Evolutionary conservation across 331 rosid species (phyloP).

Genomic region (Saraca asoca): DNA sequence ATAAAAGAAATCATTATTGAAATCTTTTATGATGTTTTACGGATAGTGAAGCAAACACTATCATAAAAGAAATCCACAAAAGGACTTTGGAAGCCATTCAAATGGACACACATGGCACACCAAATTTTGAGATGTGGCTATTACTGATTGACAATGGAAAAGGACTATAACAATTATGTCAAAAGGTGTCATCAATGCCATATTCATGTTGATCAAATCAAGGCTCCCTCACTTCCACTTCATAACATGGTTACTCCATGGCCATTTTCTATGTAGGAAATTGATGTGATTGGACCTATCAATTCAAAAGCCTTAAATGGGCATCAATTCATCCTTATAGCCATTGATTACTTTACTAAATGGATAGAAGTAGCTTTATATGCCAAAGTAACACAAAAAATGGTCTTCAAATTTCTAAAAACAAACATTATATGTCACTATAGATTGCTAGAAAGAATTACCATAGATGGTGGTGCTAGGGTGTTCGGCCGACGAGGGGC

Average conservation of each 20-base stretch:
- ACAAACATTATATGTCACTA: neutral
- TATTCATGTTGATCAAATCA: neutral
- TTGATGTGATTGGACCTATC: neutral
- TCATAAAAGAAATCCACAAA: neutral
- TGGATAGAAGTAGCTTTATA: neutral
- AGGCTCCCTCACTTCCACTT: neutral
- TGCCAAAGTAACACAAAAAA: neutral
- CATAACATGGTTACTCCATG: neutral
- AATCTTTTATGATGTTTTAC: neutral
- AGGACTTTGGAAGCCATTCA: neutral
- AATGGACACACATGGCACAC: neutral
- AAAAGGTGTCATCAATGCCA: neutral
- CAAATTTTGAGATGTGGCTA: neutral
- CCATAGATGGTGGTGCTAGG: neutral
- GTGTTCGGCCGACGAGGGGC: no score
- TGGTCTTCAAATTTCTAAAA: neutral
- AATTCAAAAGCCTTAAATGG: neutral
- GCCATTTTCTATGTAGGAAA: neutral
- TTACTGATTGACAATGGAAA: neutral
- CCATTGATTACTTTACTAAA: neutral
- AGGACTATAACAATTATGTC: neutral
- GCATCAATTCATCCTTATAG: neutral
- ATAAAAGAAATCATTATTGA: neutral
- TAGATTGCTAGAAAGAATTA: neutral
- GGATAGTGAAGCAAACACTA: neutral